Conservation (phyloP, 2,329 filamentous ascomycete genomes). For the Penicillium concentricum region DNA sequence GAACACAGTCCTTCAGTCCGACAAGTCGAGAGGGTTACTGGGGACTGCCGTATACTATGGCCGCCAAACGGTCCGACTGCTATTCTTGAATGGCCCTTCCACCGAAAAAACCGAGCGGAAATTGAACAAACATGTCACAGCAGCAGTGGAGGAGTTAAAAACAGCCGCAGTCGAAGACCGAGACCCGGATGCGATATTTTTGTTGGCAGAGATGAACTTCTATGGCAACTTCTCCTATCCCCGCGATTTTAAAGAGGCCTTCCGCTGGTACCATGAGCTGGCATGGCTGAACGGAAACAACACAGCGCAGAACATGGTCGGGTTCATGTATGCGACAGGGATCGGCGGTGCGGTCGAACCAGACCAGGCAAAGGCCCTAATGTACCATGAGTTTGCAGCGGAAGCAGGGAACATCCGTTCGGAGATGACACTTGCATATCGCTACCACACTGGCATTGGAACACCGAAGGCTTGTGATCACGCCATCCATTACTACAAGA, state of each 20-base stretch:
- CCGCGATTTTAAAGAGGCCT: slow-evolving; percentile 74
- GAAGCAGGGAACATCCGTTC: slow-evolving; percentile 77
- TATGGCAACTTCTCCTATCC: slow-evolving; percentile 92
- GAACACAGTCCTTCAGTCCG: slow-evolving; percentile 22
- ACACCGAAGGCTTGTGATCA: slow-evolving; percentile 82
- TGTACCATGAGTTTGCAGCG: slow-evolving; percentile 94
- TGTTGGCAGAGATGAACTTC: slow-evolving; percentile 93
- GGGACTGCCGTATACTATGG: slow-evolving; percentile 60
- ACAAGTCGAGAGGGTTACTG: slow-evolving; percentile 58
- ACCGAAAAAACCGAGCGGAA: slow-evolving; percentile 43
- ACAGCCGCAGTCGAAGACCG: slow-evolving; percentile 55
- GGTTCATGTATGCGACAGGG: slow-evolving; percentile 92
- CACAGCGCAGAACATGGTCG: slow-evolving; percentile 93
- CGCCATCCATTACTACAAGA: slow-evolving; percentile 85
- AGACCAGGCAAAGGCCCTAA: slow-evolving; percentile 85
- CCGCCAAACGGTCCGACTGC: slow-evolving; percentile 60
- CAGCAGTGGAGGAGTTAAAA: slow-evolving; percentile 60
- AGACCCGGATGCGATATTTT: slow-evolving; percentile 76
- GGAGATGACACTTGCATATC: slow-evolving; percentile 90
- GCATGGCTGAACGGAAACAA: slow-evolving; percentile 77
- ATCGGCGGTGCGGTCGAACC: slow-evolving; percentile 75
- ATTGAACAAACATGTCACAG: slow-evolving; percentile 46
- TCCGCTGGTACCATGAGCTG: slow-evolving; percentile 75
- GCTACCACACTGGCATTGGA: slow-evolving; percentile 81
- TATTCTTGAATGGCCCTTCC: slow-evolving; percentile 64